These are phyloP conservation scores for Aureoboletus auriporus DNA, from an alignment of 768 basidiomycete genomes.

Conservation along the genomic window DNA sequence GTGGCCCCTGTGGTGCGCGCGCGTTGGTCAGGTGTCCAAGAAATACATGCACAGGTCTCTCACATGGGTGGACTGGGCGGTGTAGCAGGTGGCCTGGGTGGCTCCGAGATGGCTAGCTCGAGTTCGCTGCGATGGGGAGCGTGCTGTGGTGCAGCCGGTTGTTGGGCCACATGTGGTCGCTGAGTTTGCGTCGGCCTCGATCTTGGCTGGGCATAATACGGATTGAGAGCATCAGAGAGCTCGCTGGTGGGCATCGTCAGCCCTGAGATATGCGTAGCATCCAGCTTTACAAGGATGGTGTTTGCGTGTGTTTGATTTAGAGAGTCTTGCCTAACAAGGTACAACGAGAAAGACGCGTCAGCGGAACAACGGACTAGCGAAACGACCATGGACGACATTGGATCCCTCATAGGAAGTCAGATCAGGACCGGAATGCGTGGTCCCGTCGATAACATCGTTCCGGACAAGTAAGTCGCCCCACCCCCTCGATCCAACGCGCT, in stretches of 20 bases:
- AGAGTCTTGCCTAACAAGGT: constrained; percentile 22
- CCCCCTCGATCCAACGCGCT: neutral
- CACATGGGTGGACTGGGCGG: constrained; percentile 37
- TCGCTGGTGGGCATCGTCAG: constrained; percentile 60
- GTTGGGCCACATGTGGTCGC: constrained; percentile 25
- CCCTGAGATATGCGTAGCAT: neutral
- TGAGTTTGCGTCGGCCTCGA: constrained; percentile 24
- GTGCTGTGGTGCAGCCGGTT: constrained; percentile 36
- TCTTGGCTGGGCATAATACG: constrained; percentile 48
- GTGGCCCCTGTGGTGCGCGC: constrained; percentile 5
- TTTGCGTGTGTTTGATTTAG: constrained; percentile 30
- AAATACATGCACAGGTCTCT: constrained; percentile 13
- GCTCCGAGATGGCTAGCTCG: constrained; percentile 55
- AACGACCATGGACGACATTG: constrained; percentile 37
- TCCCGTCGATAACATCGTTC: constrained; percentile 49
- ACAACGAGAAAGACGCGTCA: constrained; percentile 38
- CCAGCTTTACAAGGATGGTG: constrained; percentile 7
- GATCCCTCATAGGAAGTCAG: constrained; percentile 53
- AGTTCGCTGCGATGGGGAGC: constrained; percentile 62
- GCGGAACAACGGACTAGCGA: constrained; percentile 7
- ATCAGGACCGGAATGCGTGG: constrained; percentile 38
- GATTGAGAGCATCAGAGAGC: constrained; percentile 77
- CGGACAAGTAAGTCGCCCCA: constrained; percentile 64
- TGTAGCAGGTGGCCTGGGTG: constrained; percentile 21
- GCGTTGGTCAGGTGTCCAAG: neutral